phyloP scores from a whole-genome alignment of 176 grass and related monocot genomes.

The Lolium multiflorum region DNA sequence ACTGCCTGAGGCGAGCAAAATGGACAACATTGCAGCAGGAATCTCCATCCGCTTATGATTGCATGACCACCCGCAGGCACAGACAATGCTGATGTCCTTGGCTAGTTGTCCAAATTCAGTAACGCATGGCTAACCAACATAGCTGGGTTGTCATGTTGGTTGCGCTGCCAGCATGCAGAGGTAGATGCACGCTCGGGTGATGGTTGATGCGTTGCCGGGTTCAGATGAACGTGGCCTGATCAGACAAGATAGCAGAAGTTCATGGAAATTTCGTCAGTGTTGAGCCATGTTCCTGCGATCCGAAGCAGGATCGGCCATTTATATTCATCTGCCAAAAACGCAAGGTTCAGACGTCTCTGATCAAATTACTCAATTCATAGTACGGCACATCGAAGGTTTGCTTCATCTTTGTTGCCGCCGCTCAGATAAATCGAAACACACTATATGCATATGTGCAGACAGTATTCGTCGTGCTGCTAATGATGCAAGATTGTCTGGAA shows the following conservation, averaged over 20 bases:
- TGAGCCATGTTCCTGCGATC: constrained; percentile 22
- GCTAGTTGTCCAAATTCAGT: too few relatives aligned
- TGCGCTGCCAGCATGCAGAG: constrained; percentile 26
- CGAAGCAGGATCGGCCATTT: neutral
- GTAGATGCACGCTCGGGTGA: constrained; percentile 29
- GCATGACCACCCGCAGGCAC: neutral
- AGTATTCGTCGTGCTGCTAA: neutral
- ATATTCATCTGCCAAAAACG: neutral
- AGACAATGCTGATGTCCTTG: neutral
- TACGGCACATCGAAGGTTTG: neutral
- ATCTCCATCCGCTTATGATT: constrained; percentile 47
- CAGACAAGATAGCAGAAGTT: neutral
- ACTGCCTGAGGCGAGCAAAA: neutral
- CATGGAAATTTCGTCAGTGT: constrained; percentile 33
- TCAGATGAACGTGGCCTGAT: constrained; percentile 9
- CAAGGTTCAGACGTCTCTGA: constrained; percentile 8
- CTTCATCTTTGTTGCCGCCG: neutral
- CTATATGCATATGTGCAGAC: too few relatives aligned
- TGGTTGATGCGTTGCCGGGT: constrained; percentile 17
- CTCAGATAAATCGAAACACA: neutral
- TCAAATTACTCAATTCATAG: neutral
- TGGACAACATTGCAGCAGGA: constrained; percentile 37
- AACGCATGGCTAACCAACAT: constrained; percentile 33
- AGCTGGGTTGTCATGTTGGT: constrained; percentile 46
- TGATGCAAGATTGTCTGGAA: neutral